These are phyloP conservation scores for Plenodomus tracheiphilus DNA, from an alignment of 2,329 filamentous ascomycete species.

Conservation along the genomic window DNA sequence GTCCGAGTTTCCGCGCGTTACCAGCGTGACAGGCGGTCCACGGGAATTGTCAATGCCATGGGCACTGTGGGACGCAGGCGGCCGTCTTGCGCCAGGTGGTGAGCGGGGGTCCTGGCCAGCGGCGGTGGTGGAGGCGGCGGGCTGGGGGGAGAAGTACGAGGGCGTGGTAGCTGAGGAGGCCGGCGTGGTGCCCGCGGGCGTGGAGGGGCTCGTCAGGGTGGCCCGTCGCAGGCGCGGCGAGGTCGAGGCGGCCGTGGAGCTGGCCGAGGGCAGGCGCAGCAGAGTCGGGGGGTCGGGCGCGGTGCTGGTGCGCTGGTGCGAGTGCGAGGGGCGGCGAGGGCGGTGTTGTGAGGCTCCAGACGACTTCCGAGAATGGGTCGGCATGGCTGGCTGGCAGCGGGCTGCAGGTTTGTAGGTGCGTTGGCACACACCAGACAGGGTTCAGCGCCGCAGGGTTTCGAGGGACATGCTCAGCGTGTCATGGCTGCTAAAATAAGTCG, in stretches of 20 bases:
- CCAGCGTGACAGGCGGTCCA: constrained; percentile 56
- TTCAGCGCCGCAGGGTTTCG: constrained; percentile 16
- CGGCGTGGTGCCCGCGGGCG: constrained; percentile 26
- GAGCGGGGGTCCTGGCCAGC: constrained; percentile 36
- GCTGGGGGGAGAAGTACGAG: constrained; percentile 41
- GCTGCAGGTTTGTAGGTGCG: constrained; percentile 16
- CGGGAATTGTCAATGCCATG: constrained; percentile 55
- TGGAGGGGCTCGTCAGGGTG: constrained; percentile 27
- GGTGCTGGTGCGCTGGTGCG: constrained; percentile 31
- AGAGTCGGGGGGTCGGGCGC: constrained; percentile 29
- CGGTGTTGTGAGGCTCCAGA: constrained; percentile 17
- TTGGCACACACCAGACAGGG: constrained; percentile 24
- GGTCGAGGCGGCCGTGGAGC: constrained; percentile 23
- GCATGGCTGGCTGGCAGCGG: constrained; percentile 9
- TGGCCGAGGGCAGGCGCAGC: constrained; percentile 37
- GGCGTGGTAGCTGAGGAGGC: constrained; percentile 23
- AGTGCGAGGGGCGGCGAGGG: constrained; percentile 6
- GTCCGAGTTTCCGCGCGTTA: constrained; percentile 48
- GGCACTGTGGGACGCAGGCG: constrained; percentile 53
- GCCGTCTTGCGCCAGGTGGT: constrained; percentile 40
- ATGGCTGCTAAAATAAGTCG: constrained; percentile 20
- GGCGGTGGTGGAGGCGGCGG: constrained; percentile 13
- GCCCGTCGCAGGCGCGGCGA: constrained; percentile 25
- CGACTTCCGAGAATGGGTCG: constrained; percentile 18
- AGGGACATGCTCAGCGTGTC: constrained; percentile 19